phyloP scores from a whole-genome alignment of 2,329 filamentous ascomycete species.

The Hypoxylon sp. region DNA sequence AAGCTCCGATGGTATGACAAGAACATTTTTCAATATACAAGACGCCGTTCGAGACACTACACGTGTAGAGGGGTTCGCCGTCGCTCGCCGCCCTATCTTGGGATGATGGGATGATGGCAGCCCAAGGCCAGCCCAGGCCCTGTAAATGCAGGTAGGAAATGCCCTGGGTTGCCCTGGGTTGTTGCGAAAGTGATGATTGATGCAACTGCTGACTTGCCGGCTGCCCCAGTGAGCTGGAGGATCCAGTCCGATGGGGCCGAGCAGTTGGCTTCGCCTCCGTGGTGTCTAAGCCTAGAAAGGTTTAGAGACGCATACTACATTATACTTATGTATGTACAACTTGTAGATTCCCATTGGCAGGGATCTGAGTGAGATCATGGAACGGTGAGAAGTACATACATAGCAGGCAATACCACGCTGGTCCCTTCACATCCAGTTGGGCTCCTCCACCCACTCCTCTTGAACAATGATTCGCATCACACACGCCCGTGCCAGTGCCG shows the following conservation, averaged over 20 bases:
- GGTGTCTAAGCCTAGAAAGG: slow-evolving; percentile 46
- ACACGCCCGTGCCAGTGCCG: slow-evolving; percentile 36
- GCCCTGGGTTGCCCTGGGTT: slow-evolving; percentile 25
- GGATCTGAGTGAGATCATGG: slow-evolving; percentile 44
- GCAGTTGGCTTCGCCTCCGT: slow-evolving; percentile 50
- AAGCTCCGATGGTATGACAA: slow-evolving; percentile 36
- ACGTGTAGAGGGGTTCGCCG: slow-evolving; percentile 40
- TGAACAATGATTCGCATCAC: slow-evolving; percentile 42
- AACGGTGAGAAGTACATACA: slow-evolving; percentile 43
- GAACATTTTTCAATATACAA: slow-evolving; percentile 27
- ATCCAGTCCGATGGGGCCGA: slow-evolving; percentile 51
- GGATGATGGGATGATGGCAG: slow-evolving; percentile 41
- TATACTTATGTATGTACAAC: slow-evolving; percentile 17
- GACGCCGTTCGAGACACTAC: slow-evolving; percentile 40
- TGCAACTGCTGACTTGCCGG: slow-evolving; percentile 34
- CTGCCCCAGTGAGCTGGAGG: slow-evolving; percentile 42
- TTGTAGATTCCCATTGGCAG: slow-evolving; percentile 38
- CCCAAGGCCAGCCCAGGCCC: slow-evolving; percentile 27
- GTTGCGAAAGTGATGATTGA: slow-evolving; percentile 23
- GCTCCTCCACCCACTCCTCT: slow-evolving; percentile 31
- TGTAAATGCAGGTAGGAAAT: slow-evolving; percentile 25
- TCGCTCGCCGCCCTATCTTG: slow-evolving; percentile 32
- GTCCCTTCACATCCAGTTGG: slow-evolving; percentile 24
- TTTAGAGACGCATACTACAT: slow-evolving; percentile 38
- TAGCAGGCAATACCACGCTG: slow-evolving; percentile 37